phyloP scores from a whole-genome alignment of 768 basidiomycete species.

The Trametes punicea region DNA sequence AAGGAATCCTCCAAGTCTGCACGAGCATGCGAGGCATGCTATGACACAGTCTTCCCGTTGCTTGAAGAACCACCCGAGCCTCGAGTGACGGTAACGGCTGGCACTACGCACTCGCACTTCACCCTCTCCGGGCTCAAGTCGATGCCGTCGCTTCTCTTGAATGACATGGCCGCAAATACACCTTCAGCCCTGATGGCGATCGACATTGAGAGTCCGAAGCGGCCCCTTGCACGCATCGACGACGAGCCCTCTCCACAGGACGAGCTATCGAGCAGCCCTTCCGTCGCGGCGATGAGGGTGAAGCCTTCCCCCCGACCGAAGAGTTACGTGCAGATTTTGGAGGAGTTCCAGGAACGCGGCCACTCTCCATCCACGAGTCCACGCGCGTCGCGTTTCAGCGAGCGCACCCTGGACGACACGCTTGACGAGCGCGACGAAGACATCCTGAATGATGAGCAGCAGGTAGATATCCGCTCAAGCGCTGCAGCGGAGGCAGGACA shows the following conservation, averaged over 20 bases:
- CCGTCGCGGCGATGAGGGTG: conserved; percentile 29
- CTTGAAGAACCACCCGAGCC: conserved; percentile 27
- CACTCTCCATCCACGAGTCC: conserved; percentile 23
- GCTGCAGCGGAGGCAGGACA: background rate
- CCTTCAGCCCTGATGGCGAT: conserved; percentile 41
- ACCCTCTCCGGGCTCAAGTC: conserved; percentile 55
- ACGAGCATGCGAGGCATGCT: conserved; percentile 84
- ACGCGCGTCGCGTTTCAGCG: conserved; percentile 28
- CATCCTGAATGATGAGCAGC: conserved; percentile 10
- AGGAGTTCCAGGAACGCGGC: conserved; percentile 47
- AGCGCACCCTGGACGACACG: conserved; percentile 22
- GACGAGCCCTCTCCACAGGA: conserved; percentile 10
- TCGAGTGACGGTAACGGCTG: conserved; percentile 6
- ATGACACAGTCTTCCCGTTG: conserved; percentile 79
- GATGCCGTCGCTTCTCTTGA: conserved; percentile 48
- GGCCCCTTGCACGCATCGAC: conserved; percentile 22
- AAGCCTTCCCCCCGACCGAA: conserved; percentile 42
- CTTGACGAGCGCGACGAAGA: conserved; percentile 29
- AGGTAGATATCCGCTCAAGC: background rate
- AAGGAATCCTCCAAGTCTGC: conserved; percentile 57
- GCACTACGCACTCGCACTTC: conserved; percentile 37
- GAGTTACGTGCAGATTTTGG: conserved; percentile 66
- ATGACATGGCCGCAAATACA: conserved; percentile 23
- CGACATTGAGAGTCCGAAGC: conserved; percentile 30
- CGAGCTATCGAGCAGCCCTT: conserved; percentile 2